Evolutionary conservation across 805 yeast genomes (phyloP), one percentile per base, ranked within the genome.

Genomic region (Danielozyma ontarioensis): DNA sequence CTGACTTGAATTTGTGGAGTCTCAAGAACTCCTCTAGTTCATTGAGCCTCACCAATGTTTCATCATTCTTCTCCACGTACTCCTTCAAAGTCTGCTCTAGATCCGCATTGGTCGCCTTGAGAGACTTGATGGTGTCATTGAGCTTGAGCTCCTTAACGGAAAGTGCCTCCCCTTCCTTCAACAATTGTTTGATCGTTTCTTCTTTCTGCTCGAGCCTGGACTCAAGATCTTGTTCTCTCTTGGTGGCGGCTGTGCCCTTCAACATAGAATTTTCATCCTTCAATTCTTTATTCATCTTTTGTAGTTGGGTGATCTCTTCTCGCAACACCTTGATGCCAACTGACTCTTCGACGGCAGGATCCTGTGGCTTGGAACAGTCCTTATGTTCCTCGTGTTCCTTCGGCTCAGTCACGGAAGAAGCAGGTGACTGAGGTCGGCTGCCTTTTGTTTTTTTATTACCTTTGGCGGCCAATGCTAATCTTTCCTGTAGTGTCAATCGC

Each of bases 401-500:
- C 8, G 13, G n/a, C 17, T n/a, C 24, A 4, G 25, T n/a, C 10
- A 10, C 26, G 16, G 4, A 27, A 12, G 22, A 27, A 17, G 12
- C 29, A n/a, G 28, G 25, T 5, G 22, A 6, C 18, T 14, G 25
- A 14, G 14, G 10, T 10, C 24, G 14, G 27, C 8, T 14, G n/a
- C n/a, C 17, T 19, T 42, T 35, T 31, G 41, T 46, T 28, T 57
- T 62, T 33, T 53, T 56, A 21, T 65, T 64, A 11, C 65, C 64
- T 37, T 74, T 69, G 5, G 95, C 87, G 1, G 96, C 96, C 40
- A 78, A 57, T 2, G 93, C 94, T 33, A 89, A 66, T 40, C 97
- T 68, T 48, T 89, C 96, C 48, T 86, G 94, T 44, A 90, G 65
- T 0, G 95, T 79, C 13, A 85, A 60, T 41, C 89, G 68, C 53